Evolutionary conservation across 345 rosid species (phyloP), one percentile per base, ranked within the genome.

Genomic region (Brassica rapa): DNA sequence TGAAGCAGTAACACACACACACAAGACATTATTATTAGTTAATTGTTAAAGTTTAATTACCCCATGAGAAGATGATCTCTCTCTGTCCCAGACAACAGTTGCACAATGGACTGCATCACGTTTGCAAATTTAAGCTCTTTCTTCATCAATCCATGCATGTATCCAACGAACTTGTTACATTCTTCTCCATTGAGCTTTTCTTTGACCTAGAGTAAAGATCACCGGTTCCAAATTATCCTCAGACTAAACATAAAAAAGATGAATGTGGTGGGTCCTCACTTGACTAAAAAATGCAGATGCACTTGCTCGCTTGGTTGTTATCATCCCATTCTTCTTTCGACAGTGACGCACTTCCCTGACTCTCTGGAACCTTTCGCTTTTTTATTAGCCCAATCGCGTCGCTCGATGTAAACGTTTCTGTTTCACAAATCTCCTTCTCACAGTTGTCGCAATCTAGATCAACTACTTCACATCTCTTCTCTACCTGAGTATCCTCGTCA

Each of bases 101-200:
- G 81, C 62, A 87, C 90, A 71, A 95, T 87, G 29, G 90, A 86
- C 71, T 86, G 85, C 75, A 91, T 79, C 80, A 93, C 89, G 56
- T 74, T 72, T 66, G 83, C 84, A 71, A 88, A 76, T 68, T 87
- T 86, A 79, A 89, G 85, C 72, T 88, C 91, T 77, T 91, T 46
- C 55, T 46, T 91, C 86, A 90, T 95, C 84, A 90, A 77, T 68
- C 91, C 96, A 84, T 87, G 92, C 92, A 95, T 83, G 72, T 86
- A 85, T 55, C 91, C 95, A 33, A 93, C 85, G 80, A 94, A 94
- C 66, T 91, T 87, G 70, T 87, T 88, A 74, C 89, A 94, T 82
- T 94, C 97, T 60, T 87, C 69, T 51, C 90, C 59, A 76, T 71
- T 87, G 59, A 94, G 97, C 80, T 87, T 88, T 83, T 87, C 93